phyloP scores from a whole-genome alignment of 2,329 filamentous ascomycete species.

The Lasiodiplodia sp. region DNA sequence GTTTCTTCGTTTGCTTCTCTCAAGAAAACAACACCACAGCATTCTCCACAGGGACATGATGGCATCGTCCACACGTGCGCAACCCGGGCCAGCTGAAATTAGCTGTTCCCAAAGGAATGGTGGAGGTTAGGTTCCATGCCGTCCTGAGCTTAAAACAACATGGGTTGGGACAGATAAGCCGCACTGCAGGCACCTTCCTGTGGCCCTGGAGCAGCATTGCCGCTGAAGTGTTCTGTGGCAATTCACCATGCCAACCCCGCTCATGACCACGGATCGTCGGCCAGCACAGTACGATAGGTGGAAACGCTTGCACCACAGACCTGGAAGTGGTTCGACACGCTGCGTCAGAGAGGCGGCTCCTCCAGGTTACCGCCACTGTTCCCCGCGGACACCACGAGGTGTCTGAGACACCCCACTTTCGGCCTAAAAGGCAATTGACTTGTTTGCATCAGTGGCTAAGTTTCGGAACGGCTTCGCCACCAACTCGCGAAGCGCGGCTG shows the following conservation, averaged over 20 bases:
- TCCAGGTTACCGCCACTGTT: neutral
- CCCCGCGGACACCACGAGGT: constrained; percentile 18
- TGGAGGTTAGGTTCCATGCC: constrained; percentile 1
- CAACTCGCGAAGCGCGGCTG: constrained; percentile 1
- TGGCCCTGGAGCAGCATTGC: neutral
- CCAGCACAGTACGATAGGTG: constrained; percentile 20
- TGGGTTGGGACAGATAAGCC: constrained; percentile 9
- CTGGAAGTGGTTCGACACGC: constrained; percentile 11
- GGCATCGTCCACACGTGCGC: neutral
- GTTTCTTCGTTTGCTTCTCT: too few relatives aligned
- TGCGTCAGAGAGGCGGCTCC: constrained; percentile 14
- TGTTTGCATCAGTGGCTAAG: neutral
- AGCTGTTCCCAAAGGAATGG: constrained; percentile 15
- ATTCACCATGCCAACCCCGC: constrained; percentile 9
- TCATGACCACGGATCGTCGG: constrained; percentile 6
- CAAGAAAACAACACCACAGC: neutral
- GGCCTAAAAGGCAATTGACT: neutral
- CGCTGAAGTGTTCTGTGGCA: constrained; percentile 13
- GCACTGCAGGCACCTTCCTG: neutral
- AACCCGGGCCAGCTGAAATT: neutral
- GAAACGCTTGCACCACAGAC: constrained; percentile 23
- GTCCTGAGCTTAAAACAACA: neutral
- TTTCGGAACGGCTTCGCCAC: constrained; percentile 20
- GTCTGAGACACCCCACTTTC: constrained; percentile 9
- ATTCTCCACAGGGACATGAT: neutral